Percentiles rank a stretch among this genome's conserved stretches.
Evolutionary conservation across 2,329 filamentous ascomycete genomes (phyloP).

Genomic region (Scolecobasidium constrictum): DNA sequence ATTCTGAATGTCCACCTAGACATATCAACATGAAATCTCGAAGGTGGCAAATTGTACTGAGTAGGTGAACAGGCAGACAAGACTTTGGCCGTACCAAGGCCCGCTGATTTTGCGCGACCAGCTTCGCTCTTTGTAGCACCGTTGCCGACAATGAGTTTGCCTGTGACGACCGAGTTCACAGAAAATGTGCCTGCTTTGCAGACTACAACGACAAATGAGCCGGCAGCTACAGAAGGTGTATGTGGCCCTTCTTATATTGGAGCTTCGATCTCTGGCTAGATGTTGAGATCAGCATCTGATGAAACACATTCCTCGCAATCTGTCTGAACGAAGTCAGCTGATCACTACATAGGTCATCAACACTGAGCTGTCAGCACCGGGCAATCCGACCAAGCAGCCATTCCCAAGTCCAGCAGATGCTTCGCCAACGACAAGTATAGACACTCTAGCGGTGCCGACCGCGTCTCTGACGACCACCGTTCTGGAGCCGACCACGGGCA

Average conservation of each 20-base stretch:
- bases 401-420: not conserved
- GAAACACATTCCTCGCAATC: too few relatives aligned
- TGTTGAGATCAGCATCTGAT: too few relatives aligned
- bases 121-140: not conserved
- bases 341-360: not conserved
- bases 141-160: slow-evolving; percentile 4
- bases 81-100: too few relatives aligned
- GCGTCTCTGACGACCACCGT: slow-evolving; percentile 1
- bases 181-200: slow-evolving; percentile 4
- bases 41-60: too few relatives aligned
- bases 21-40: too few relatives aligned
- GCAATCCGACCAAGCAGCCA: not conserved
- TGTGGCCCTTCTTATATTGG: slow-evolving; percentile 3
- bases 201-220: slow-evolving; percentile 7
- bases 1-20: too few relatives aligned
- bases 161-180: slow-evolving; percentile 6
- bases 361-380: not conserved
- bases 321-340: too few relatives aligned
- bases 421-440: not conserved
- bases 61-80: too few relatives aligned
- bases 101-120: not conserved
- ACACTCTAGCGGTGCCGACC: not conserved
- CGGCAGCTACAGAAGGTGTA: slow-evolving; percentile 8
- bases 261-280: too few relatives aligned
- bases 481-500: not conserved